These are phyloP conservation scores for Wallacemonas rigidus DNA, from an alignment of 208 protist genomes.

Conservation along the genomic window DNA sequence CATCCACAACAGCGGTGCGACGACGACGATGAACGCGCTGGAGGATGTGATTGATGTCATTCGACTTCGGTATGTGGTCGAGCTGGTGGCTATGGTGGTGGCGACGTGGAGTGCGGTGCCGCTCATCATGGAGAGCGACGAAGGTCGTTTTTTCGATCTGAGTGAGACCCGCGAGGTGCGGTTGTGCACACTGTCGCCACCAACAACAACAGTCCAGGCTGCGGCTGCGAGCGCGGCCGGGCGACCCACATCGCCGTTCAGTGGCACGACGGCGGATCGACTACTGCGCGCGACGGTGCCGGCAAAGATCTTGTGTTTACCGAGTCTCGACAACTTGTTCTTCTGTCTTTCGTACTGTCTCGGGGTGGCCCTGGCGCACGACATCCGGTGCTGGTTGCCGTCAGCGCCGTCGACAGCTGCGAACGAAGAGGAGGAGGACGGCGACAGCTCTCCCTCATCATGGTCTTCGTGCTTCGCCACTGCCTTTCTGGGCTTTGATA, in stretches of 20 bases:
- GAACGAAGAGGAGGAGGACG: constrained; percentile 9
- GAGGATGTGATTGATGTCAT: constrained; percentile 50
- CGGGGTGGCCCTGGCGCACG: constrained; percentile 52
- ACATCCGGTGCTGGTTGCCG: constrained; percentile 15
- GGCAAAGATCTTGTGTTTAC: constrained; percentile 43
- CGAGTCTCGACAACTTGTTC: constrained; percentile 56
- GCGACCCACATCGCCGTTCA: neutral
- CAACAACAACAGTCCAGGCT: neutral
- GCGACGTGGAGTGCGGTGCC: constrained; percentile 45
- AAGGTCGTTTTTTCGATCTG: constrained; percentile 50
- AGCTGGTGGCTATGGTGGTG: constrained; percentile 58
- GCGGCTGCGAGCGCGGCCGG: too few relatives aligned
- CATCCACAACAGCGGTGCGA: neutral
- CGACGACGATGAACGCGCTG: constrained; percentile 15
- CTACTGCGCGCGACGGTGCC: constrained; percentile 7
- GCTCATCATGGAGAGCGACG: constrained; percentile 53
- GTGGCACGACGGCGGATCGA: neutral
- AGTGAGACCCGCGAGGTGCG: constrained; percentile 16
- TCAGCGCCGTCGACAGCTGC: neutral
- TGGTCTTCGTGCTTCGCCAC: neutral
- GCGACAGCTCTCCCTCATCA: neutral
- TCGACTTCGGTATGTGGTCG: constrained; percentile 59
- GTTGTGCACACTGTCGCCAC: neutral
- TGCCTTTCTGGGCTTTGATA: constrained; percentile 14
- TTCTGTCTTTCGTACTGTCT: constrained; percentile 66